Evolutionary conservation across 2,329 filamentous ascomycete species (phyloP), one percentile per base, ranked within the genome.

Genomic region (Periconia macrospinosa): DNA sequence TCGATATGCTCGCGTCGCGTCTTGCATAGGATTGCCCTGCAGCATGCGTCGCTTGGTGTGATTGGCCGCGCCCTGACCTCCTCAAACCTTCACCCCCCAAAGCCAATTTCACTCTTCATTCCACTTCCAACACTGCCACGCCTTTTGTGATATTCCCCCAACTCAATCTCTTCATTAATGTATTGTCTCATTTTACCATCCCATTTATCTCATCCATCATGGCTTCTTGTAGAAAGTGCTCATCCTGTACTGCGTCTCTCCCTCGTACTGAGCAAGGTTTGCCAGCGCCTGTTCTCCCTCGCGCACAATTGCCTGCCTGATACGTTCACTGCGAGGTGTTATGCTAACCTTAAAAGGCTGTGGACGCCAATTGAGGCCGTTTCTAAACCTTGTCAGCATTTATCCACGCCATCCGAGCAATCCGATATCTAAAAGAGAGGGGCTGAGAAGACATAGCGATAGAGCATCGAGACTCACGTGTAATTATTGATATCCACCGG

Each of bases 301-400:
- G 1, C 77, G 71, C 49, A 82, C 72, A 43, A 85, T 81, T 0
- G 82, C 78, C 50, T 75, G 69, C 2, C 70, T 70, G 49, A 85
- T 81, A 53, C 77, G 75, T 15, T 78, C 74, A 13, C 67, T 79
- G 30, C 83, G 73, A 13, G 82, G 80, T 35, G 70, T 76, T 56
- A 85, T 83, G 49, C 74, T 77, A 51, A 83, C 85, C 51, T 76
- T 69, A 61, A 86, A 86, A 0, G 80, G 79, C 56, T 78, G 75
- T 3, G 83, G 83, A 2, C 83, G 76, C 81, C 83, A 83, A 56
- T 85, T 85, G 20, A 85, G 70, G 2, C 83, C 83, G 56, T 85
- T 83, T 1, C 79, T 82, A 35, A 3, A 11, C 5, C 10, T 2
- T 17, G 30, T 64, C 18, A 62, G 59, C 41, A 15, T 17, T 1